Conservation (phyloP, 805 yeast genomes). For the Wickerhamiella alocasiicola region DNA sequence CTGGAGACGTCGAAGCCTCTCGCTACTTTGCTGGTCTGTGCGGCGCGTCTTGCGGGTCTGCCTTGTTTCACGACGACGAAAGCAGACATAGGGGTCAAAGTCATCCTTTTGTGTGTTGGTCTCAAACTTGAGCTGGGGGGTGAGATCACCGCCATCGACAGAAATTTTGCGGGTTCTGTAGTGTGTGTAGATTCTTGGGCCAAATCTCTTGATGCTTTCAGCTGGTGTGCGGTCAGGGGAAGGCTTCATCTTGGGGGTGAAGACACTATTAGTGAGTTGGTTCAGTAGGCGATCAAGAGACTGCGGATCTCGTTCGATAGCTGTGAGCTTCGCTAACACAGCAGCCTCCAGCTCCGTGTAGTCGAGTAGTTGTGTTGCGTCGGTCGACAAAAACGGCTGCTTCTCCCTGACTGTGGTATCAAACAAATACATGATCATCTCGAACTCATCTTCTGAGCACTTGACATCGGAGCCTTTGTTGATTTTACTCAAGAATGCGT, state of each 20-base stretch:
- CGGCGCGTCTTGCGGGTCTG: conserved; percentile 94
- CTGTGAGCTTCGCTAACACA: conserved; percentile 27
- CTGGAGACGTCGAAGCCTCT: conserved; percentile 60
- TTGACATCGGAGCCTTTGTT: conserved; percentile 21
- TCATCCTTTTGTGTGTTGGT: conserved; percentile 72
- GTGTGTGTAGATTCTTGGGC: conserved; percentile 58
- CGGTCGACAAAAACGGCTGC: conserved; percentile 82
- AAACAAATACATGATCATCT: conserved; percentile 55
- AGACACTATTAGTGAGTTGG: conserved; percentile 19
- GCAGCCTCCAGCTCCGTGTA: conserved; percentile 55
- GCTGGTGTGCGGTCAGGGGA: conserved; percentile 19
- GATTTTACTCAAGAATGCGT: conserved; percentile 43
- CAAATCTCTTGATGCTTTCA: conserved; percentile 36
- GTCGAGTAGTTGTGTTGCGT: conserved; percentile 61
- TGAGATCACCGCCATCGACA: conserved; percentile 55
- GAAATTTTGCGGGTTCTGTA: conserved; percentile 67
- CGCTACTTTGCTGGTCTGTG: conserved; percentile 82
- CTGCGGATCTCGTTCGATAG: conserved; percentile 47
- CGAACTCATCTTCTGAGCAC: conserved; percentile 78
- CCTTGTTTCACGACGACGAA: conserved; percentile 87
- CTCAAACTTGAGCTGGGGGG: conserved; percentile 71
- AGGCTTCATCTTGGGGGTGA: conserved; percentile 16
- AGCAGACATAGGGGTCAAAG: conserved; percentile 82
- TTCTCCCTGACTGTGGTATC: conserved; percentile 64
- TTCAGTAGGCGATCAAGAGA: conserved; percentile 24